phyloP scores from a whole-genome alignment of 805 yeast species.

The Nakazawaea molendinolei region DNA sequence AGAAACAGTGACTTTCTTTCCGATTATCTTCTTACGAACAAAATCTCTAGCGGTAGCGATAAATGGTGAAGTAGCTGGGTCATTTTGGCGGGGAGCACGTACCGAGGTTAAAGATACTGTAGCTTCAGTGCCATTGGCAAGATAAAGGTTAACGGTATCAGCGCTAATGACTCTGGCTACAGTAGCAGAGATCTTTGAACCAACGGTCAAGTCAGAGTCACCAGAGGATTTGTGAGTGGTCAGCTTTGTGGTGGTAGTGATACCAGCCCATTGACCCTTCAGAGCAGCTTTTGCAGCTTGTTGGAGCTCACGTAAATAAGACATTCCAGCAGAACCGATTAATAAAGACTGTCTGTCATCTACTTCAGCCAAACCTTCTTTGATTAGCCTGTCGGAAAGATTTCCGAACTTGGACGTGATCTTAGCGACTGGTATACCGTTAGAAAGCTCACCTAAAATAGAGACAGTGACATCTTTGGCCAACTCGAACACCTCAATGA shows the following conservation, averaged over 20 bases:
- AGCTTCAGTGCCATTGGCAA: constrained; percentile 42
- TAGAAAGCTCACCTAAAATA: constrained; percentile 53
- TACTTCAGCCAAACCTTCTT: constrained; percentile 66
- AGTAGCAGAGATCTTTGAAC: constrained; percentile 44
- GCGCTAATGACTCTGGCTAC: constrained; percentile 59
- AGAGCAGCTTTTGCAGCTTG: constrained; percentile 49
- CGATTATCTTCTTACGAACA: constrained; percentile 61
- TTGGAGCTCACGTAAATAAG: constrained; percentile 56
- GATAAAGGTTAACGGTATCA: constrained; percentile 56
- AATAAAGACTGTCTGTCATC: constrained; percentile 74
- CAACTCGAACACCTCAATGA: constrained; percentile 57
- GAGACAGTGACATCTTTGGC: constrained; percentile 52
- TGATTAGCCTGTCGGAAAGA: constrained; percentile 60
- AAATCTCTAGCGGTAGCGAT: constrained; percentile 68
- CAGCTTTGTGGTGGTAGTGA: constrained; percentile 17
- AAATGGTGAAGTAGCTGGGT: constrained; percentile 47
- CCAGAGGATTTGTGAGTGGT: constrained; percentile 17
- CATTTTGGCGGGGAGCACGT: constrained; percentile 66
- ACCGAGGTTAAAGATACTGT: constrained; percentile 73
- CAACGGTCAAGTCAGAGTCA: constrained; percentile 30
- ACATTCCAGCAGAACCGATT: constrained; percentile 62
- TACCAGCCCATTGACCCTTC: constrained; percentile 53
- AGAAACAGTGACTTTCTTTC: constrained; percentile 55
- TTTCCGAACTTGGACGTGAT: constrained; percentile 30
- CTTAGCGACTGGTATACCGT: constrained; percentile 54